Base-by-base conservation (phyloP, 1,284 basidiomycete species). In the Exobasidium cylindrosporum region DNA sequence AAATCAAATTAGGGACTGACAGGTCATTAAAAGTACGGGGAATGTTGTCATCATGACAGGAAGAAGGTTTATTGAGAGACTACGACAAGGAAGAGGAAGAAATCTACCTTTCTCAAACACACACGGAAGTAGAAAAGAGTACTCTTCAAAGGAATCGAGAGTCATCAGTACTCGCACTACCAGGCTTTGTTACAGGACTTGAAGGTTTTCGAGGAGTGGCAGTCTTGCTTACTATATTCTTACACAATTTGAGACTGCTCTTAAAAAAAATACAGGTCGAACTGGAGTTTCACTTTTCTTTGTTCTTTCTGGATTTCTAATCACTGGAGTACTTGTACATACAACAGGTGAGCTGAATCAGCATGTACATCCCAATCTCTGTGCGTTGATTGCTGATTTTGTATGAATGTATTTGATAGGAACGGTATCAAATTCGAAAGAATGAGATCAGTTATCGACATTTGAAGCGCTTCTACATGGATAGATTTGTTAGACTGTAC, bases 301-400 rank as follows among this genome's bases (percentile, higher is more conserved):
- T 26, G 46, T 47, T 24, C 24, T 47, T 6, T 47, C 46, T n/a
- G 46, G 46, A 11, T 47, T 47, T 47, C 46, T 47, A 6, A 47
- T 47, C 46, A 47, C 46, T 24, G 46, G 46, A 13, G 24, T 47
- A 6, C 24, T 47, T 10, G 24, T 47, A n/a, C 23, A 7, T 13
- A 14, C 21, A n/a, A 47, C 13, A n/a, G 6, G 46, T 13, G 21
- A 47, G 14, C 10, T 10, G 35, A 40, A 40, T 7, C 35, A 40
- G 35, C 35, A 17, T 17, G 35, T 17, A 17, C 10, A 17, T 40
- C n/a, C n/a, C n/a, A n/a, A n/a, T n/a, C n/a, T n/a, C n/a, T n/a
- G n/a, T n/a, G n/a, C n/a, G n/a, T n/a, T n/a, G n/a, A n/a, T n/a
- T n/a, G n/a, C n/a, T n/a, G n/a, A n/a, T n/a, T n/a, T n/a, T n/a